Base-by-base conservation (phyloP, 148 eudicot species). In the Cornus kousa region DNA sequence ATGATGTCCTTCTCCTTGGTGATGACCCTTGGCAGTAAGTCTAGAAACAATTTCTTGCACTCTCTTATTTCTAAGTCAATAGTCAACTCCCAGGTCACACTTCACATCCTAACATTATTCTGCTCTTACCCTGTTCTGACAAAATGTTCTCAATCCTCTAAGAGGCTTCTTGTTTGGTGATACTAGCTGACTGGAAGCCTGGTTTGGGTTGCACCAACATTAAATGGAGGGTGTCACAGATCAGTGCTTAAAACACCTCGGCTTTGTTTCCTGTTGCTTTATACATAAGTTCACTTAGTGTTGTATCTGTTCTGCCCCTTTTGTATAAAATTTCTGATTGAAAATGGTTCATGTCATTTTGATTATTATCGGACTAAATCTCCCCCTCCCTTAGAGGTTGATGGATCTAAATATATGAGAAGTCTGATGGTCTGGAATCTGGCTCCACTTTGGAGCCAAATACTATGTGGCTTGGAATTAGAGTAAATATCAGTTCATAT, bases 1-100 rank as follows among this genome's bases (percentile, higher is more conserved):
- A 90, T 80, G 94, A 92, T 67, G 87, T 92, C 83, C 93, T 90
- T 80, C 88, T 92, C 80, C 92, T 92, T 80, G 97, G 97, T 39
- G 97, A 92, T 70, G 97, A 90, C 80, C 97, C 97, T 70, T 92
- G 97, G 97, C 92, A 86, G 97, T 92, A 88, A 90, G 94, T 82
- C 50, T 28, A 32, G 48, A 53, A 60, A 23, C 71, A 17, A 23
- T 65, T 76, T 76, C 66, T 68, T 68, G 24, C 17, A 14, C 59
- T 53, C 53, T 22, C 24, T 3, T 66, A 9, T 9, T 64, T n/a
- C 28, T 7, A 22, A 7, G 2, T 16, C 3, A 64, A 5, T 66
- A 0, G 23, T 22, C 31, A 24, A 22, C 13, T 66, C 33, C 4
- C 1, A 23, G 32, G 19, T 22, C 69, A 66, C 69, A 28, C 13